Evolutionary conservation across 2,329 filamentous ascomycete genomes (phyloP).

Genomic region (Tolypocladium nubicola): DNA sequence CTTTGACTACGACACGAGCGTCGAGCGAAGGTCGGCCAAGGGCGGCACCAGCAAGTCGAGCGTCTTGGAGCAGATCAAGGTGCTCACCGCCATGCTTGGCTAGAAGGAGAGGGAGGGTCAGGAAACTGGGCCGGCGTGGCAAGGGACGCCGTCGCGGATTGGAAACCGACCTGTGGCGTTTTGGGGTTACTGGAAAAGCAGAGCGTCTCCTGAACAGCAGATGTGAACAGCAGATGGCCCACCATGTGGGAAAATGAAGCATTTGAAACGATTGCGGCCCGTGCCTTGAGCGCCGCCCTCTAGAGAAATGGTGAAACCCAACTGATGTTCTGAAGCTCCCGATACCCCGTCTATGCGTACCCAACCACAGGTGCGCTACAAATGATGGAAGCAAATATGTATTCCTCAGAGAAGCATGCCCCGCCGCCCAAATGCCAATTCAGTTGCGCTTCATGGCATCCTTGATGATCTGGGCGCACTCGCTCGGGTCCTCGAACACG

Average conservation of each 20-base stretch:
- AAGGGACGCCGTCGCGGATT: not conserved
- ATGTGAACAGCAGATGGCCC: not conserved
- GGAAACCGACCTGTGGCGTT: not conserved
- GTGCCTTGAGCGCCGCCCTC: not conserved
- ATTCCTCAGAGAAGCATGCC: not conserved
- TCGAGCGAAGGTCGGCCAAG: slow-evolving; percentile 66
- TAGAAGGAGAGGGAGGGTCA: not conserved
- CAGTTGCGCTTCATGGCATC: slow-evolving; percentile 8
- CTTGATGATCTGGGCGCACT: slow-evolving; percentile 36
- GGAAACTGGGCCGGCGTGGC: not conserved
- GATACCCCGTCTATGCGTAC: not conserved
- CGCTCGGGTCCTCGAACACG: slow-evolving; percentile 68
- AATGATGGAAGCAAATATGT: not conserved
- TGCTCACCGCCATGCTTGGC: slow-evolving; percentile 26
- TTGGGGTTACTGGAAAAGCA: not conserved
- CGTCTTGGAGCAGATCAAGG: slow-evolving; percentile 54
- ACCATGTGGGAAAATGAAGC: no score
- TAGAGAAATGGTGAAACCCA: not conserved
- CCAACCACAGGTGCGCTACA: no score
- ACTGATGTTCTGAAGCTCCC: not conserved
- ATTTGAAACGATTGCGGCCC: not conserved
- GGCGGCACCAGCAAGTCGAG: slow-evolving; percentile 68
- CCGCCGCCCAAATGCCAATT: not conserved
- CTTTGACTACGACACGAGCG: slow-evolving; percentile 74
- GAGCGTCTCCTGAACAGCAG: not conserved